phyloP scores from a whole-genome alignment of 1,284 basidiomycete species.

The Ceratobasidium sp. region DNA sequence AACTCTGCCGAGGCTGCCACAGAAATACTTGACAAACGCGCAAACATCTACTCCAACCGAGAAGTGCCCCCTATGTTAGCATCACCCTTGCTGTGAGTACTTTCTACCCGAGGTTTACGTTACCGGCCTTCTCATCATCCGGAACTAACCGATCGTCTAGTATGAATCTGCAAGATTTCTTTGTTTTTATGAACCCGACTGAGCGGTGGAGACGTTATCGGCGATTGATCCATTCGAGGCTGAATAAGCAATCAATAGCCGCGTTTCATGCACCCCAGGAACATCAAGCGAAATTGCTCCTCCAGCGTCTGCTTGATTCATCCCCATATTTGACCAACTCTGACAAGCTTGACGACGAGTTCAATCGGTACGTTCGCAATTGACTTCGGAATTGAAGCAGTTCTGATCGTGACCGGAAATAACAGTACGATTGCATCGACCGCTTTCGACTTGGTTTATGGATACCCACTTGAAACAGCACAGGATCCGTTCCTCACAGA shows the following conservation, averaged over 20 bases:
- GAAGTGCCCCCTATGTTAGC: conserved; percentile 7
- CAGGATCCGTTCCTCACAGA: conserved; percentile 11
- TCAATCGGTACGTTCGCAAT: neutral
- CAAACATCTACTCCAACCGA: conserved; percentile 20
- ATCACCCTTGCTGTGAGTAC: neutral
- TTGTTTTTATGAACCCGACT: conserved; percentile 14
- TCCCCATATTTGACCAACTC: neutral
- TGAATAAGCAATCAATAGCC: conserved; percentile 1
- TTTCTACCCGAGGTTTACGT: neutral
- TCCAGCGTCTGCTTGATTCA: conserved; percentile 3
- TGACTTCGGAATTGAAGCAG: neutral
- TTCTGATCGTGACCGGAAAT: neutral
- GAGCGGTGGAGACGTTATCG: conserved; percentile 24
- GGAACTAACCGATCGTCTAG: neutral
- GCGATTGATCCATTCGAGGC: neutral
- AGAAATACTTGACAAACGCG: conserved; percentile 35
- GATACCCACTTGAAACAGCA: conserved; percentile 16
- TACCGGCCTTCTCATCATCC: neutral
- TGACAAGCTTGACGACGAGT: neutral
- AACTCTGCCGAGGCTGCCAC: conserved; percentile 18
- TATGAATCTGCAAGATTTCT: conserved; percentile 16
- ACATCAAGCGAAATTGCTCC: neutral
- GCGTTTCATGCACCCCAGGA: conserved; percentile 2
- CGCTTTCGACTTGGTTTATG: conserved; percentile 14
- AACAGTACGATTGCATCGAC: conserved; percentile 20